A percentile compares a stretch with the other conserved stretches of the same genome.
These are phyloP conservation scores for Scedosporium boydii DNA, from an alignment of 2,329 filamentous ascomycete genomes.

Conservation along the genomic window DNA sequence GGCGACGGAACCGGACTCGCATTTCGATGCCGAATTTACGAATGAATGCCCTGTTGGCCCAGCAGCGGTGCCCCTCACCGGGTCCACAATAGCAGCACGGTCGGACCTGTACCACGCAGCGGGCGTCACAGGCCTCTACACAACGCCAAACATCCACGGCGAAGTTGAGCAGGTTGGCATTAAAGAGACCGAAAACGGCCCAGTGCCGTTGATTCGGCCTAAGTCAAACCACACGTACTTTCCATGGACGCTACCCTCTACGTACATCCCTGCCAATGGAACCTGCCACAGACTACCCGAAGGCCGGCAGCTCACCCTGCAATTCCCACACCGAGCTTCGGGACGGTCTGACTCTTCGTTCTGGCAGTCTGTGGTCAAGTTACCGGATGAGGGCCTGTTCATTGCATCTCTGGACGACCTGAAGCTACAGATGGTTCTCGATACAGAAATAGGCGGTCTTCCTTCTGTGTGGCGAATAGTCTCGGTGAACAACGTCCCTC, in stretches of 20 bases:
- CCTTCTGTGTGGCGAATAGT: constrained; percentile 56
- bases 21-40: constrained; percentile 36
- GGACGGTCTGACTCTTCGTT: constrained; percentile 31
- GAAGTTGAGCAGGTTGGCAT: constrained; percentile 25
- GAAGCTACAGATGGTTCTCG: constrained; percentile 58
- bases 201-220: constrained; percentile 32
- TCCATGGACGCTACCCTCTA: constrained; percentile 80
- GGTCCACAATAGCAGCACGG: constrained; percentile 72
- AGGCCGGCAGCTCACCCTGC: constrained; percentile 59
- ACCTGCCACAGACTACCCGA: constrained; percentile 64
- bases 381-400: constrained; percentile 10
- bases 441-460: constrained; percentile 32
- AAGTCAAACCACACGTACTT: constrained; percentile 76
- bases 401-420: constrained; percentile 40
- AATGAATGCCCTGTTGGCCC: constrained; percentile 60
- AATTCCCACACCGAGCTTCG: constrained; percentile 45
- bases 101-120: constrained; percentile 82
- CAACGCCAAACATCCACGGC: constrained; percentile 57
- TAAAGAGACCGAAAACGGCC: constrained; percentile 36
- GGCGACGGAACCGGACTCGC: constrained; percentile 19
- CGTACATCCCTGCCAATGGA: constrained; percentile 66
- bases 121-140: constrained; percentile 70
- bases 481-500: constrained; percentile 67
- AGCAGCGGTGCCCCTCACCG: constrained; percentile 51
- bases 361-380: constrained; percentile 17